Base-by-base conservation (phyloP, 805 yeast species). In the Zygoascus tannicola region DNA sequence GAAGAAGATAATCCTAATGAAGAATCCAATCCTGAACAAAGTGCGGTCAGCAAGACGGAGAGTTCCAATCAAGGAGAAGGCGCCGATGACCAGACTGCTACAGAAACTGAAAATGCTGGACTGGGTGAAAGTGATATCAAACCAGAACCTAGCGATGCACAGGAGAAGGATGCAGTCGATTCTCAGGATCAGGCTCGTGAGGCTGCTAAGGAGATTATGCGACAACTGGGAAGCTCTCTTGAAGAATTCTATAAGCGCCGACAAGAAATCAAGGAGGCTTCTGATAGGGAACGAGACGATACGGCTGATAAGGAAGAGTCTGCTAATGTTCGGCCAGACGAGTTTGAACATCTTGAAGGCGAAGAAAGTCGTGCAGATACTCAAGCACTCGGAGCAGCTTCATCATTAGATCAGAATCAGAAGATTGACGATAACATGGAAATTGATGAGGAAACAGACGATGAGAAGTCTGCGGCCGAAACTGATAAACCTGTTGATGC, bases 371-470 rank as follows among this genome's bases (percentile, higher is more conserved):
- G 81, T 22, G 70, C 67, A 44, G 88, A 85, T 40, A 85, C 95
- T 0, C 97, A 92, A 62, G 98, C 97, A 0, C 66, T 92, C 41
- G 97, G 97, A 19, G 80, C 88, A 36, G 94, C 96, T 4, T 37
- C 40, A 5, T 76, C 78, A 47, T 74, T 79, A 55, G 95, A 87
- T 38, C 87, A 83, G 56, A 67, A 75, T 14, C 92, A 85, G 58
- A 60, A 80, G 87, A 85, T 45, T 83, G 48, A 46, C 22, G 64
- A 63, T 22, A 51, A 52, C 19, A 53, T 59, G 57, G 59, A 59
- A 3, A 63, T 64, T 3, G 73, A 67, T 4, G 59, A 60, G n/a
- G 62, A 58, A 14, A n/a, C n/a, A n/a, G 55, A 52, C 26, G 50
- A 51, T 32, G 30, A 7, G 7, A n/a, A 41, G 19, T 46, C 43